Evolutionary conservation across 2,329 filamentous ascomycete species (phyloP), one percentile per base, ranked within the genome.

Genomic region (Fusarium pseudoanthophilum): DNA sequence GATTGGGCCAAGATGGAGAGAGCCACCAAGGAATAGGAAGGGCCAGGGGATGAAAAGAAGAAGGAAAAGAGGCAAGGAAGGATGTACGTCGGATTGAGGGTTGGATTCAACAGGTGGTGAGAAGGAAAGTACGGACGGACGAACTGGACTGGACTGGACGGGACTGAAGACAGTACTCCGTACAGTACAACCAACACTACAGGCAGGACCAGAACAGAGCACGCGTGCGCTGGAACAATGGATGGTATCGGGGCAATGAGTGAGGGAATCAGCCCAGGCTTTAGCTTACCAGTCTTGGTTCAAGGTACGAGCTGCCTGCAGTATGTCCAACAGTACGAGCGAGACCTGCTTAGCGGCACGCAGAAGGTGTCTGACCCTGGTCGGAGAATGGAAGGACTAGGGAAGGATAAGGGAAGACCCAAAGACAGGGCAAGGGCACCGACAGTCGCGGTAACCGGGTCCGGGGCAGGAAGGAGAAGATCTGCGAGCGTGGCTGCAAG

Each of bases 401-500:
- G 67, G 70, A 68, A 70, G 74, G 64, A 75, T 60, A 71, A 74
- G 68, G 69, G 72, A 74, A 73, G 63, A 66, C 60, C 51, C 51
- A 53, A 56, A 71, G 60, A 64, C 59, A 75, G 67, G 68, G 64
- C 62, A 72, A 58, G 64, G 72, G 55, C 66, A 66, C 63, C 65
- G 70, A 77, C 56, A 52, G 70, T 74, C 70, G 72, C 69, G 63
- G 67, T 69, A 75, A 71, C 71, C 67, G 71, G 73, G 71, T 72
- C 65, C 73, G 68, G 75, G 69, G 69, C 60, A 67, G 66, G 60
- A 71, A 58, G 63, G 67, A 77, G 64, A 66, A 57, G 75, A 77
- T 77, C 70, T 77, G 72, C 75, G 73, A 72, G 67, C 53, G 72
- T 75, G 67, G 74, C 73, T 76, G 70, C 69, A 73, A 76, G 74